Evolutionary conservation across 345 rosid genomes (phyloP), one percentile per base, ranked within the genome.

Genomic region (Rhizophora mangle): DNA sequence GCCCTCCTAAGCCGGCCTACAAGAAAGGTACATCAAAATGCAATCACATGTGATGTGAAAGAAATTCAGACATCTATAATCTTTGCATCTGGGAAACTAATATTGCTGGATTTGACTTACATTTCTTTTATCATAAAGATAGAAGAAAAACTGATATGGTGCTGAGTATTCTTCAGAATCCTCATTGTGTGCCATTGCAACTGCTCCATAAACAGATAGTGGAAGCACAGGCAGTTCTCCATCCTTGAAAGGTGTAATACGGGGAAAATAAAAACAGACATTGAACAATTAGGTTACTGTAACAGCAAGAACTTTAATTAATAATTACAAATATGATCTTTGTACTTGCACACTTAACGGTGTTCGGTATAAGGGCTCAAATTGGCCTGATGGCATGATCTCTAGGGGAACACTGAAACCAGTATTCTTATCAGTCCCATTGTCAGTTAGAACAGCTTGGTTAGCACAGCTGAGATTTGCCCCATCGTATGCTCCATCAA

Each of bases 201-300:
- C 89, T 57, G 92, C 95, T 80, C 95, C 97, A 39, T 88, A 91
- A 37, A 94, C 95, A 1, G 95, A 88, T 16, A 89, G 80, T 19
- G 96, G 98, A 76, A 89, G 96, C 73, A 91, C 96, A 6, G 92
- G 96, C 76, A 89, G 72, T 73, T 94, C 96, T 2, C 97, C 97
- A 74, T 91, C 97, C 97, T 91, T 75, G 56, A 59, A 74, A 34
- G 65, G 72, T 60, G 64, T 68, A 67, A 52, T 21, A 24, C 31
- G 18, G 59, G 6, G 3, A 71, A 62, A 55, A 43, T 13, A 36
- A 49, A 53, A 67, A 30, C 30, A 47, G 64, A 57, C 22, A 27
- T 6, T 29, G 59, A 64, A 16, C 3, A 39, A 30, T 46, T 32
- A 64, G 54, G 32, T 54, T n/a, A 6, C 9, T 30, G 27, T 63